Conservation (phyloP, 176 grass and related monocot genomes). For the Puya raimondii region DNA sequence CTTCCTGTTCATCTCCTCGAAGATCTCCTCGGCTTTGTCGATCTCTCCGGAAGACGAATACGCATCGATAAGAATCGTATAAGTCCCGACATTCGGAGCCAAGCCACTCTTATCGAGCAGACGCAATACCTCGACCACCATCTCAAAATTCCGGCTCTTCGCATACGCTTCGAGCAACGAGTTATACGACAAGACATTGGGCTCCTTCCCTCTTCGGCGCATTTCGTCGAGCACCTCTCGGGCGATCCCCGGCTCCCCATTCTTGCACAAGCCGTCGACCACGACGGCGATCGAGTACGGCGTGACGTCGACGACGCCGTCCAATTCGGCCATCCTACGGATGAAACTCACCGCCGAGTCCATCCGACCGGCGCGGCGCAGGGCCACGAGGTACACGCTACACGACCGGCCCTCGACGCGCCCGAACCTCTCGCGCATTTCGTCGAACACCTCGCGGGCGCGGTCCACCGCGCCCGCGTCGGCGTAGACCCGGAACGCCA, state of each 20-base stretch:
- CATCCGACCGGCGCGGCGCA: conserved; percentile 41
- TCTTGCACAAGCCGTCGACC: conserved; percentile 54
- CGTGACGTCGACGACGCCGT: conserved; percentile 23
- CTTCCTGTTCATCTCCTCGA: conserved; percentile 41
- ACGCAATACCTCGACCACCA: conserved; percentile 27
- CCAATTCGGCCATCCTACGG: conserved; percentile 17
- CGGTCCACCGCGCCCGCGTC: conserved; percentile 25
- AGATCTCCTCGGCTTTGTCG: conserved; percentile 34
- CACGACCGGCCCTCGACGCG: conserved; percentile 51
- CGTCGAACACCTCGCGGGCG: conserved; percentile 45
- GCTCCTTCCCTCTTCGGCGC: conserved; percentile 21
- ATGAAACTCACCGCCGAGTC: conserved; percentile 35
- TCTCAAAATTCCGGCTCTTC: conserved; percentile 19
- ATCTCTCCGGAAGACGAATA: conserved; percentile 23
- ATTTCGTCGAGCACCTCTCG: conserved; percentile 56
- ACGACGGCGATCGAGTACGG: conserved; percentile 32
- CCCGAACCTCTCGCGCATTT: conserved; percentile 50
- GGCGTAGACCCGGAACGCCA: conserved; percentile 77
- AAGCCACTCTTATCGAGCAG: conserved; percentile 30
- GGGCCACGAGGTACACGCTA: conserved; percentile 49
- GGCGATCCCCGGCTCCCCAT: conserved; percentile 27
- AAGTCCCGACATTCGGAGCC: conserved; percentile 29
- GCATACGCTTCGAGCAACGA: conserved; percentile 45
- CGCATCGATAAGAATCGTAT: conserved; percentile 45
- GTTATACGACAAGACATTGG: conserved; percentile 64